Evolutionary conservation across 345 rosid genomes (phyloP).

Genomic region (Brassica rapa): DNA sequence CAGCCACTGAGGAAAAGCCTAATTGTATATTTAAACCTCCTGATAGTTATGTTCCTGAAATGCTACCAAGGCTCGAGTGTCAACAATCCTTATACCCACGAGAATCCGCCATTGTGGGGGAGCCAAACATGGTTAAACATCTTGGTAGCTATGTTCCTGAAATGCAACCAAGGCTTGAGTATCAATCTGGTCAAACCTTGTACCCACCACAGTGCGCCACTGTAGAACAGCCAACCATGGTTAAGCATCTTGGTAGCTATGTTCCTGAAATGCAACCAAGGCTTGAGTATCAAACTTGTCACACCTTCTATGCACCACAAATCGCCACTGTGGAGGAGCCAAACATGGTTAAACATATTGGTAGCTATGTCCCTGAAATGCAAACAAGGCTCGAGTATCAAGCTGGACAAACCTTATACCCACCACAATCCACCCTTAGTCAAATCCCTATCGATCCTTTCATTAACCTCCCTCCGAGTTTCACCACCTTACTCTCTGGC

Average conservation of each 20-base stretch:
- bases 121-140: not conserved
- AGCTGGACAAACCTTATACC: slow-evolving; percentile 44
- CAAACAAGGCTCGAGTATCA: slow-evolving; percentile 41
- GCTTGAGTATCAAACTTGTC: not conserved
- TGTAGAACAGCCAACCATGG: not conserved
- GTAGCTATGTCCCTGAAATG: slow-evolving; percentile 31
- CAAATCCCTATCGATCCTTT: slow-evolving; percentile 32
- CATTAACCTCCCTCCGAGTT: slow-evolving; percentile 72
- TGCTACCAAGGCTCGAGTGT: too few relatives aligned
- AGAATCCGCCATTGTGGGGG: not conserved
- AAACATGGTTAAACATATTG: slow-evolving; percentile 24
- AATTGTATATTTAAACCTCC: not conserved
- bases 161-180: not conserved
- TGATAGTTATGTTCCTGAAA: not conserved
- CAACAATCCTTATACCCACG: not conserved
- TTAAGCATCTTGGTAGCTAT: not conserved
- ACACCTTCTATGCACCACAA: not conserved
- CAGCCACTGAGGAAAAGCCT: slow-evolving; percentile 33
- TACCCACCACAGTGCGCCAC: not conserved
- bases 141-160: not conserved
- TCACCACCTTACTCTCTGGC: slow-evolving; percentile 62
- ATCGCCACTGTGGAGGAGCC: slow-evolving; percentile 30
- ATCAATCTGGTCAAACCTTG: not conserved
- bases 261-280: not conserved
- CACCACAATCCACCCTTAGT: slow-evolving; percentile 36